Conservation (phyloP, 495 filamentous ascomycete genomes). For the Xylaria venustula region DNA sequence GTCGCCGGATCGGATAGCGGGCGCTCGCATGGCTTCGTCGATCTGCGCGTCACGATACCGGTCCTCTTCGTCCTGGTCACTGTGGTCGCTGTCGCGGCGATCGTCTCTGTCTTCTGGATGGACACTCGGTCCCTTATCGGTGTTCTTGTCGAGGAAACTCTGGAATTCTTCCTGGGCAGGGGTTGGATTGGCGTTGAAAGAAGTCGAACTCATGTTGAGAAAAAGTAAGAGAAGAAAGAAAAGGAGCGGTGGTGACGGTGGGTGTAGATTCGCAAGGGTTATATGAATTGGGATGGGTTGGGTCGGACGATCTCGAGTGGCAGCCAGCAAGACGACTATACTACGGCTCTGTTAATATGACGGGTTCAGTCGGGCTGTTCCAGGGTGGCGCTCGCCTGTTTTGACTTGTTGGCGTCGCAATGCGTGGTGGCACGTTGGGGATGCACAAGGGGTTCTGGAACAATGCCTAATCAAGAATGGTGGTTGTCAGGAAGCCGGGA, state of each 20-base stretch:
- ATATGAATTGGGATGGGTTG: slow-evolving; percentile 6
- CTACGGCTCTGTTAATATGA: neutral
- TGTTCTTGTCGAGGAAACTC: slow-evolving; percentile 60
- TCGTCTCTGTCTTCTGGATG: slow-evolving; percentile 56
- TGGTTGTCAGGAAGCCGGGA: neutral
- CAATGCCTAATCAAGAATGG: slow-evolving; percentile 28
- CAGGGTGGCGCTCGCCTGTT: neutral
- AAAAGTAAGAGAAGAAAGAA: slow-evolving; percentile 23
- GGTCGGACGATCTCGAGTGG: neutral
- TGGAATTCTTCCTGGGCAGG: slow-evolving; percentile 87
- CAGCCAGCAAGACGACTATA: neutral
- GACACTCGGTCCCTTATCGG: slow-evolving; percentile 40
- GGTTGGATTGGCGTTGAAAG: slow-evolving; percentile 35
- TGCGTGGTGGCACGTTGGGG: neutral
- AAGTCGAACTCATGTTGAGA: slow-evolving; percentile 51
- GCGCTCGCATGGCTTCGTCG: slow-evolving; percentile 58
- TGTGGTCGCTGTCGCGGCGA: slow-evolving; percentile 41
- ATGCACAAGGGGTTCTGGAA: slow-evolving; percentile 3
- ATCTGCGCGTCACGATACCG: slow-evolving; percentile 56
- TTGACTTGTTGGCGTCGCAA: slow-evolving; percentile 4
- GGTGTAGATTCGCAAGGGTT: neutral
- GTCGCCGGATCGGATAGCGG: slow-evolving; percentile 53
- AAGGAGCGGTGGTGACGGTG: slow-evolving; percentile 4
- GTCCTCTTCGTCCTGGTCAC: slow-evolving; percentile 53
- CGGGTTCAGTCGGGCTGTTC: slow-evolving; percentile 1